phyloP scores from a whole-genome alignment of 257 asterid genomes.

The Ehretia macrophylla region DNA sequence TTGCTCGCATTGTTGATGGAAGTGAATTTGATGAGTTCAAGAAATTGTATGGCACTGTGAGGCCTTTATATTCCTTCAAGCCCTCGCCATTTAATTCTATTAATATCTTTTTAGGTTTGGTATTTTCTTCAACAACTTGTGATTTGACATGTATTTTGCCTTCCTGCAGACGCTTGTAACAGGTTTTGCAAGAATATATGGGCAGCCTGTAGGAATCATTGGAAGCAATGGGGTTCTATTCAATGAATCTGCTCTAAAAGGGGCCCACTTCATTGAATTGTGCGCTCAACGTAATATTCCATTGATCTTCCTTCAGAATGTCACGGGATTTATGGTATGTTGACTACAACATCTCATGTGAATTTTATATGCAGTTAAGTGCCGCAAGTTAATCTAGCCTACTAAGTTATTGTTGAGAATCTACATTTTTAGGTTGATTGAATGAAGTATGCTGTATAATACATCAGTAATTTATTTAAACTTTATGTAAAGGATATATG shows the following conservation, averaged over 20 bases:
- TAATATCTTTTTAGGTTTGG: not conserved
- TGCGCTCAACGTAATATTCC: conserved; percentile 93
- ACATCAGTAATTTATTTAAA: too few relatives aligned
- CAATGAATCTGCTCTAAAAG: conserved; percentile 96
- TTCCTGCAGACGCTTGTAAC: conserved; percentile 81
- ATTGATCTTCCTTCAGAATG: conserved; percentile 89
- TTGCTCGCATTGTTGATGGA: conserved; percentile 89
- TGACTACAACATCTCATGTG: not conserved
- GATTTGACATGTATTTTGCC: conserved; percentile 10
- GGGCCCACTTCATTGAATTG: conserved; percentile 91
- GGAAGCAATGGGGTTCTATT: conserved; percentile 91
- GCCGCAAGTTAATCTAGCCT: too few relatives aligned
- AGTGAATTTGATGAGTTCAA: conserved; percentile 98
- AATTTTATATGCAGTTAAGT: not conserved
- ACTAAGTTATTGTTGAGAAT: too few relatives aligned
- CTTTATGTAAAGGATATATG: too few relatives aligned
- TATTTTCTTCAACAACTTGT: conserved; percentile 3
- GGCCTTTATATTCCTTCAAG: conserved; percentile 31
- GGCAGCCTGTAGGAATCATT: conserved; percentile 92
- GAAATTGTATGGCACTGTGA: conserved; percentile 98
- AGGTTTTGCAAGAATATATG: conserved; percentile 84
- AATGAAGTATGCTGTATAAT: too few relatives aligned
- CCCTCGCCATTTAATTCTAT: conserved; percentile 3
- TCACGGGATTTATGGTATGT: conserved; percentile 92
- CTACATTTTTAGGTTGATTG: too few relatives aligned